Base-by-base conservation (phyloP, 768 basidiomycete species). In the Naganishia vaughanmartiniae region DNA sequence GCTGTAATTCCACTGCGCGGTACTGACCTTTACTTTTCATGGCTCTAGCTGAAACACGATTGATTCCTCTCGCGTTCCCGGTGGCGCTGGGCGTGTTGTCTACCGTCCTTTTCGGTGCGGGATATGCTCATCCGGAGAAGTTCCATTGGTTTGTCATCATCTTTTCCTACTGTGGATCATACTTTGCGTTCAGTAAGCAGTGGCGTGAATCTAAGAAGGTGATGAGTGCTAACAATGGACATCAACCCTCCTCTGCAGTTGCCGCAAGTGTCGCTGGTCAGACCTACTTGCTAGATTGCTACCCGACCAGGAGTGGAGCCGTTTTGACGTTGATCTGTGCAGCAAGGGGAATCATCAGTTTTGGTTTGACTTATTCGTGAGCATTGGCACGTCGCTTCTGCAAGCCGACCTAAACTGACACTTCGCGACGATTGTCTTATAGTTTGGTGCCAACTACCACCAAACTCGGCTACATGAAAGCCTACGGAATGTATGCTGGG, bases 391-490 rank as follows among this genome's bases (percentile, higher is more conserved):
- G 19, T 51, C 4, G 12, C 48, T 51, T n/a, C 42, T 15, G 4
- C n/a, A 4, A 24, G n/a, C n/a, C 48, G 17, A 4, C 24, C 7
- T 9, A 51, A 4, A 31, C 56, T 57, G 56, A 57, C 10, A 3
- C 30, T 19, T 17, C 10, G 31, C 28, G 56, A 17, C 55, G 30
- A 14, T 19, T 24, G 4, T n/a, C 17, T 15, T 42, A 3, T 26
- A 63, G 60, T 26, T 36, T 63, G 28, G 60, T 63, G 7, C 60
- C 60, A 3, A 63, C 60, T 14, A 63, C 60, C 60, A 63, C 36
- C 34, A 46, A 39, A 12, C 34, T 63, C 4, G 60, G 60, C 21
- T 63, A 63, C 60, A 39, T 63, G 60, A 63, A 63, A 28, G 60
- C 60, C 36, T 63, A 63, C 36, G 45, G 34, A 17, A 63, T 63